Percentiles rank a stretch among this genome's conserved stretches.
These are phyloP conservation scores for Solanum sejunctum DNA, from an alignment of 257 asterid genomes.

Conservation along the genomic window DNA sequence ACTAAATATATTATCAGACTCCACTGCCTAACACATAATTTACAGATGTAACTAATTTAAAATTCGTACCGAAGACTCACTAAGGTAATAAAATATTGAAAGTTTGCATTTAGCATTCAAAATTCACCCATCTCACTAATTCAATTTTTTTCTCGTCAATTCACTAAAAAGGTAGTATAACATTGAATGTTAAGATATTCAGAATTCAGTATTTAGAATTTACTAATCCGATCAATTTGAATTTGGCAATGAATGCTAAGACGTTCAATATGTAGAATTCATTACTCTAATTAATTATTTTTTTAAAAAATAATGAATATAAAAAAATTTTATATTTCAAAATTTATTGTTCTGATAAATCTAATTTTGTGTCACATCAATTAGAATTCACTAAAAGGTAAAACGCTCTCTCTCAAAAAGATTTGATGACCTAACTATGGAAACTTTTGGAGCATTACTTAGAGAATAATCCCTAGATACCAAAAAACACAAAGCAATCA, in stretches of 20 bases:
- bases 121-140: background rate
- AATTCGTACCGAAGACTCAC: no score
- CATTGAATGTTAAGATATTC: background rate
- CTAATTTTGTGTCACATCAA: no score
- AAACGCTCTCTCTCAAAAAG: background rate
- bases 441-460: background rate
- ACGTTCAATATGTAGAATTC: background rate
- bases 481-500: background rate
- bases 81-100: no score
- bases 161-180: background rate
- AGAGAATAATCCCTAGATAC: background rate
- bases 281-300: background rate
- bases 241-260: background rate
- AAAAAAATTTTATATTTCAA: no score
- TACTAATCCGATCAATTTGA: background rate
- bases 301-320: no score
- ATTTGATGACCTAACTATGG: background rate
- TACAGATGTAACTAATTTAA: no score
- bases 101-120: no score
- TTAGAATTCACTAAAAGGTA: fast-evolving
- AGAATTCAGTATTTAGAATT: background rate
- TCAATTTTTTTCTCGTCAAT: no score
- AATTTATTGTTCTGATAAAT: no score
- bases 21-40: no score
- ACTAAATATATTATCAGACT: no score